These are phyloP conservation scores for Beauveria brongniartii DNA, from an alignment of 2,329 filamentous ascomycete genomes.

Conservation along the genomic window DNA sequence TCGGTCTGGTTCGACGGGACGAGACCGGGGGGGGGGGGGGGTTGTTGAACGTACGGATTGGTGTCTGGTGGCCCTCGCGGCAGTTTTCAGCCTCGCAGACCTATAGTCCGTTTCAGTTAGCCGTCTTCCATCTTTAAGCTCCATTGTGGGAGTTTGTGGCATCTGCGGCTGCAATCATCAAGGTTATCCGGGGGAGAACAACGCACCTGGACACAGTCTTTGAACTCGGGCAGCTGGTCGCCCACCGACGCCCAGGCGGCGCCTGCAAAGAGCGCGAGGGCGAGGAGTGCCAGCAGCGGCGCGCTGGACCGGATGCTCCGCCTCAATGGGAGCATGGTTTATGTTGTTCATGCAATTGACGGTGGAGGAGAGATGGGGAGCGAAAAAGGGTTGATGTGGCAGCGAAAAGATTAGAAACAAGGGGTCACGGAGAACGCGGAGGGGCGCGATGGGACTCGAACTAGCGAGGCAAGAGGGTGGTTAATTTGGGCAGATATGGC, in stretches of 20 bases:
- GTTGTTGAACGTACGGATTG: conserved; percentile 55
- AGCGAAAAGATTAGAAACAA: not conserved
- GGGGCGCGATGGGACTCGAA: not conserved
- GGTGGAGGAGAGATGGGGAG: not conserved
- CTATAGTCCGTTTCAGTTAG: conserved; percentile 34
- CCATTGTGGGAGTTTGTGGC: not conserved
- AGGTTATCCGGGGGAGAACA: not conserved
- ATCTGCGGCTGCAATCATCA: too few relatives aligned
- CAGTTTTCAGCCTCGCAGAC: conserved; percentile 79
- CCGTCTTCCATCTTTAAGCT: not conserved
- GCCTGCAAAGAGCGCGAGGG: conserved; percentile 31
- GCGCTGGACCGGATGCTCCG: conserved; percentile 25
- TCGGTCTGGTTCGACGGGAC: not conserved
- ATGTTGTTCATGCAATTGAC: not conserved
- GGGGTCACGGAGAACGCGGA: not conserved
- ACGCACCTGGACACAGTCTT: conserved; percentile 70
- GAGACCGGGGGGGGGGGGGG: conserved; percentile 12
- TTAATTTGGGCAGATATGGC: too few relatives aligned
- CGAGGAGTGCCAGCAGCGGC: conserved; percentile 25
- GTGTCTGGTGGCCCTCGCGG: conserved; percentile 48
- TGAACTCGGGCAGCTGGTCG: conserved; percentile 81
- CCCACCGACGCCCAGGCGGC: conserved; percentile 65
- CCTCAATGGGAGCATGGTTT: conserved; percentile 23
- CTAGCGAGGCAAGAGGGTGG: too few relatives aligned
- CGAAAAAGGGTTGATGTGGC: not conserved